Conservation (phyloP, 495 filamentous ascomycete species). For the Aspergillus kassunensis region DNA sequence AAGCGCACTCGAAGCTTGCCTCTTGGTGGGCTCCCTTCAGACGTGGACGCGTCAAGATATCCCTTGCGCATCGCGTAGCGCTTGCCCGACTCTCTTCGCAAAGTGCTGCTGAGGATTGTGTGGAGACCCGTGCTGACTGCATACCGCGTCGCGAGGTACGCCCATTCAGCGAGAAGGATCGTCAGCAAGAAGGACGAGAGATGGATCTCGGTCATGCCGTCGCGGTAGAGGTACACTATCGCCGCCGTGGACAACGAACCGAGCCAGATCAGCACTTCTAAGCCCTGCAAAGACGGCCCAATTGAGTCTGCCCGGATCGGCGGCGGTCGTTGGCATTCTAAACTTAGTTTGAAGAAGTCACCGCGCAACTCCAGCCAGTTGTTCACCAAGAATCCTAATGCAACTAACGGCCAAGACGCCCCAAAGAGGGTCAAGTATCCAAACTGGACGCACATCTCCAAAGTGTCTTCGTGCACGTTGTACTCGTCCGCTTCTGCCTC, state of each 20-base stretch:
- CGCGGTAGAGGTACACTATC: conserved; percentile 80
- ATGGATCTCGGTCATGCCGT: conserved; percentile 56
- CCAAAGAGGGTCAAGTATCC: conserved; percentile 87
- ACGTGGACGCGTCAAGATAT: conserved; percentile 46
- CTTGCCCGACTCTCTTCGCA: conserved; percentile 70
- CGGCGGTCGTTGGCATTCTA: conserved; percentile 81
- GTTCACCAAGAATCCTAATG: conserved; percentile 82
- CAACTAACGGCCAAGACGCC: conserved; percentile 85
- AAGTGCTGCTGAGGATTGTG: conserved; percentile 72
- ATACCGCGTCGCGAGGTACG: conserved; percentile 68
- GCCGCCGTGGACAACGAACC: conserved; percentile 81
- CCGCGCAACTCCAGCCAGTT: conserved; percentile 93
- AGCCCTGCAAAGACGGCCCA: conserved; percentile 80
- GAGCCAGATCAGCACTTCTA: conserved; percentile 87
- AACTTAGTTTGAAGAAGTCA: conserved; percentile 88
- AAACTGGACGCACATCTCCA: conserved; percentile 47
- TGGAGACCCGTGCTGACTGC: conserved; percentile 60
- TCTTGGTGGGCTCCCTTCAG: conserved; percentile 15
- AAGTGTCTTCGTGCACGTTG: conserved; percentile 58
- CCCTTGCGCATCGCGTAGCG: conserved; percentile 67
- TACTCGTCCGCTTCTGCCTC: conserved; percentile 81
- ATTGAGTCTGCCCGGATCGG: conserved; percentile 89
- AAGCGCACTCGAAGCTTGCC: conserved; percentile 35
- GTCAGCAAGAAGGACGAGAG: conserved; percentile 72
- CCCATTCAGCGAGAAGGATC: conserved; percentile 77